Evolutionary conservation across 352 stramenopile genomes (phyloP).

Genomic region (Phytophthora fragariaefolia): DNA sequence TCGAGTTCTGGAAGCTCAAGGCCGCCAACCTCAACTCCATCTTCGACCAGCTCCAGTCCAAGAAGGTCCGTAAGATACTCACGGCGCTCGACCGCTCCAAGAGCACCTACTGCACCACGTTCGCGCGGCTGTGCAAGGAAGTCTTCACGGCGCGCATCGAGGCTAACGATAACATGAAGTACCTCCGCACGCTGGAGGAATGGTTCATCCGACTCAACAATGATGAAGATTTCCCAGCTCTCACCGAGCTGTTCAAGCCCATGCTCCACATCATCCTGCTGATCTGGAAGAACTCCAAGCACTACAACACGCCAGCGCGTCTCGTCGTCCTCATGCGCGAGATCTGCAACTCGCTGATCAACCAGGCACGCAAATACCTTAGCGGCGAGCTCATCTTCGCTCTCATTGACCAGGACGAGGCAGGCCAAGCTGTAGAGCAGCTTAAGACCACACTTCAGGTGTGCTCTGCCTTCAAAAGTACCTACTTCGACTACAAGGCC

Average conservation of each 20-base stretch:
- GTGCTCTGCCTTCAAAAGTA: slow-evolving; percentile 97
- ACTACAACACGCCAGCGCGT: slow-evolving; percentile 97
- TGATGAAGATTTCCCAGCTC: slow-evolving; percentile 94
- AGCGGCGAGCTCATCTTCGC: slow-evolving; percentile 96
- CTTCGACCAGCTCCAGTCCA: slow-evolving; percentile 94
- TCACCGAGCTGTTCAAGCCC: slow-evolving; percentile 96
- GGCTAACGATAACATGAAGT: slow-evolving; percentile 99
- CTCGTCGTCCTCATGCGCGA: slow-evolving; percentile 98
- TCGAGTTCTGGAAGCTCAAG: slow-evolving; percentile 98
- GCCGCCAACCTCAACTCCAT: slow-evolving; percentile 95
- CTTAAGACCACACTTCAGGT: slow-evolving; percentile 94
- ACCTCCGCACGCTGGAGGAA: slow-evolving; percentile 95
- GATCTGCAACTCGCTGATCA: slow-evolving; percentile 98
- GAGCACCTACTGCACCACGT: slow-evolving; percentile 97
- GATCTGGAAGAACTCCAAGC: slow-evolving; percentile 99
- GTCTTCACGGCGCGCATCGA: slow-evolving; percentile 96
- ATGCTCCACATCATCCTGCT: slow-evolving; percentile 98
- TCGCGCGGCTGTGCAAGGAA: slow-evolving; percentile 97
- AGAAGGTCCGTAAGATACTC: slow-evolving; percentile 95
- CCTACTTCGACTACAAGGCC: slow-evolving; percentile 99
- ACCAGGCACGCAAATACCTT: slow-evolving; percentile 93
- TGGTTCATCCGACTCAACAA: slow-evolving; percentile 97
- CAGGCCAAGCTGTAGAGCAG: slow-evolving; percentile 93
- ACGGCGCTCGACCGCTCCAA: slow-evolving; percentile 95
- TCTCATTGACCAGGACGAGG: slow-evolving; percentile 97